Base-by-base conservation (phyloP, 1,139 yeast species). In the Diutina catenulata region DNA sequence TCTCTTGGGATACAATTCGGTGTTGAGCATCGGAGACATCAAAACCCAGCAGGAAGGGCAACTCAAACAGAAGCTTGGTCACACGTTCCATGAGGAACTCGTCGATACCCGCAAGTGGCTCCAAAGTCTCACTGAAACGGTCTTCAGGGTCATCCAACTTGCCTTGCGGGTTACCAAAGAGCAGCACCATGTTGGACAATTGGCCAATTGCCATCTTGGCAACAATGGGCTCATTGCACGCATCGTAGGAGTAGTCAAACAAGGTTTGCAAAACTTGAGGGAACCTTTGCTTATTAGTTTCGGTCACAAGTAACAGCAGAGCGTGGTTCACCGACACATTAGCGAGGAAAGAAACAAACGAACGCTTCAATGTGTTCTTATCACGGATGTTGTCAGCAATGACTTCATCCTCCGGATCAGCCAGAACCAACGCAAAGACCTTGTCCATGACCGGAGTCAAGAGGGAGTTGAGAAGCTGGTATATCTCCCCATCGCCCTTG, bases 1-100 rank as follows among this genome's bases (percentile, higher is more conserved):
- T 64, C 49, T 91, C 98, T 43, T 76, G 75, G 3, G 87, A 79
- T 35, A 83, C 69, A 39, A 77, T 64, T 49, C 93, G 71, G 48
- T 72, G 74, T 51, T 83, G 88, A 3, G 94, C 94, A 52, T 87
- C 95, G 46, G 75, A 73, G 39, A 79, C 61, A 49, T 80, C 74
- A 47, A 79, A 77, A 26, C 71, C 70, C 36, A 78, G 74, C 48
- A 80, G 79, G 50, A 84, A 79, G 9, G 95, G 87, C 38, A 87
- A 62, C 52, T 84, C 94, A 62, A 87, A 82, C 37, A 79, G 69
- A 40, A 84, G 59, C 39, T 80, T 74, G 7, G 87, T 71, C 28
- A 76, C 68, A 46, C 79, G 80, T 39, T 77, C 76, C 57, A 82
- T 73, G 42, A 88, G 68, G 51, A 72, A 78, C 40, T 71, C 75